A percentile compares a stretch with the other conserved stretches of the same genome.
phyloP scores from a whole-genome alignment of 305 asterid species.

The Plantago rigida region DNA sequence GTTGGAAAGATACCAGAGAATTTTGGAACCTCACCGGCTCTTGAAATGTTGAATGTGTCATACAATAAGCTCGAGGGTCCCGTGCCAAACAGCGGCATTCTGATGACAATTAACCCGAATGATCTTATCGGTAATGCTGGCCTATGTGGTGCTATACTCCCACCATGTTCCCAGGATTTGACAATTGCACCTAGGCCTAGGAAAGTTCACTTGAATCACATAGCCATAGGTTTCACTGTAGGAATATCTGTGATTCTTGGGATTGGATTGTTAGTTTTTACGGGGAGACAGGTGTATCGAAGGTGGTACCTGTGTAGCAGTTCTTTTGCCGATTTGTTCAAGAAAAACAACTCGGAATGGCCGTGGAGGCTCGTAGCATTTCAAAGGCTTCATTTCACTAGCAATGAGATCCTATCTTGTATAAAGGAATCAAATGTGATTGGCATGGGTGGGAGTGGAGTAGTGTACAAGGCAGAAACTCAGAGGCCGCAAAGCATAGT shows the following conservation, averaged over 20 bases:
- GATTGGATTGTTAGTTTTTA: constrained; percentile 27
- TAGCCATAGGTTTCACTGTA: constrained; percentile 35
- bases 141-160: constrained; percentile 57
- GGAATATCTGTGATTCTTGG: constrained; percentile 41
- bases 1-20: constrained; percentile 53
- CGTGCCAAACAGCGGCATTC: constrained; percentile 52
- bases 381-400: constrained; percentile 58
- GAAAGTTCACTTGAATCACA: constrained; percentile 37
- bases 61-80: constrained; percentile 62
- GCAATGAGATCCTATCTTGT: constrained; percentile 46
- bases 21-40: constrained; percentile 62
- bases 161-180: constrained; percentile 41
- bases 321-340: constrained; percentile 42
- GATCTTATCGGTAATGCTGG: constrained; percentile 61
- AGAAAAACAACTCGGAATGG: constrained; percentile 46
- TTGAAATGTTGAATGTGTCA: constrained; percentile 58
- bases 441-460: constrained; percentile 65
- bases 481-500: constrained; percentile 39
- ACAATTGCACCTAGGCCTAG: constrained; percentile 21
- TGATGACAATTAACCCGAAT: constrained; percentile 45
- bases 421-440: constrained; percentile 58
- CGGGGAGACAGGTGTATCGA: constrained; percentile 36
- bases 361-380: constrained; percentile 76
- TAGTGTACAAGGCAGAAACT: constrained; percentile 58
- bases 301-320: constrained; percentile 48